phyloP scores from a whole-genome alignment of 352 stramenopile species.

The Bremia lactucae region DNA sequence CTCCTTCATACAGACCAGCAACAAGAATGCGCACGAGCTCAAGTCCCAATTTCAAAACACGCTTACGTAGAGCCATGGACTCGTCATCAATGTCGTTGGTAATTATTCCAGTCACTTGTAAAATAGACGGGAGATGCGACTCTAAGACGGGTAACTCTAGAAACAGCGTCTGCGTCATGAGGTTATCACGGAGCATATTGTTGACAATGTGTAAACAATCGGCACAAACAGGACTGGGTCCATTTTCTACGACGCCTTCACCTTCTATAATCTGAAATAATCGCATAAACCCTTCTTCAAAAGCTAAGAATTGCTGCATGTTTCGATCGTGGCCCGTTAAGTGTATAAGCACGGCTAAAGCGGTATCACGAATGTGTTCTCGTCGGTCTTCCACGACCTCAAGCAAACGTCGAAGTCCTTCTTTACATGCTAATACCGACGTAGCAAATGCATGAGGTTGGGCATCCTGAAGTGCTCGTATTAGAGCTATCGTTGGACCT shows the following conservation, averaged over 20 bases:
- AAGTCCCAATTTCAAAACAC: slow-evolving; percentile 44
- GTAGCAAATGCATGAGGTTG: slow-evolving; percentile 36
- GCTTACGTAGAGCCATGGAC: slow-evolving; percentile 32
- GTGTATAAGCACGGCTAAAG: slow-evolving; percentile 54
- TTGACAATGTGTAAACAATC: slow-evolving; percentile 73
- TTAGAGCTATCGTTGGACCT: slow-evolving; percentile 48
- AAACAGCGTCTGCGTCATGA: slow-evolving; percentile 71
- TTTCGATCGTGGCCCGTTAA: slow-evolving; percentile 59
- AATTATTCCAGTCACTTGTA: slow-evolving; percentile 24
- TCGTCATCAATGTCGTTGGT: slow-evolving; percentile 7
- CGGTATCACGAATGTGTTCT: slow-evolving; percentile 72
- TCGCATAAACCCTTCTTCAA: slow-evolving; percentile 65
- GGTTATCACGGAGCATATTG: slow-evolving; percentile 72
- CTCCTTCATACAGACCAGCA: slow-evolving; percentile 43
- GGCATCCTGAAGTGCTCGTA: slow-evolving; percentile 47
- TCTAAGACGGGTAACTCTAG: slow-evolving; percentile 45
- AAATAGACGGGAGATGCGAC: slow-evolving; percentile 37
- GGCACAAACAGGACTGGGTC: slow-evolving; percentile 34
- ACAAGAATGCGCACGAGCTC: slow-evolving; percentile 64
- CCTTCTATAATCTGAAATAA: slow-evolving; percentile 71
- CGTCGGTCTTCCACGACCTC: slow-evolving; percentile 71
- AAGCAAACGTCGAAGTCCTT: slow-evolving; percentile 53
- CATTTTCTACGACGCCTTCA: slow-evolving; percentile 37
- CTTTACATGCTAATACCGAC: slow-evolving; percentile 44
- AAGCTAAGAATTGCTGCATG: slow-evolving; percentile 72